Evolutionary conservation across 2,329 filamentous ascomycete species (phyloP).

Genomic region (Pseudogymnoascus sp.): DNA sequence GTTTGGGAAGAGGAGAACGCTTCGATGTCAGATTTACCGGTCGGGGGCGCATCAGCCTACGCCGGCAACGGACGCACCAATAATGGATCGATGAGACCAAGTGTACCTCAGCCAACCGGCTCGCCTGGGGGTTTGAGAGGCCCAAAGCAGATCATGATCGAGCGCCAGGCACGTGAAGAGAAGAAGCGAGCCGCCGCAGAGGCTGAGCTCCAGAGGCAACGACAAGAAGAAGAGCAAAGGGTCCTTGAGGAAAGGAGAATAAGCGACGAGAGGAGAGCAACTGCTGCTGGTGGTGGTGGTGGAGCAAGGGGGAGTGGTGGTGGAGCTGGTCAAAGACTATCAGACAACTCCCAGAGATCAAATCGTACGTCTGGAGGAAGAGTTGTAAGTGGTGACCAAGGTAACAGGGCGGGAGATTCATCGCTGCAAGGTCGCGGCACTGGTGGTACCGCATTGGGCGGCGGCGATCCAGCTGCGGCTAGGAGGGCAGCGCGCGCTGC

Average conservation of each 20-base stretch:
- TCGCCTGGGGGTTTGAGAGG: conserved; percentile 60
- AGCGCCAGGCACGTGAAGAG: conserved; percentile 70
- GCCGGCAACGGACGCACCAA: conserved; percentile 52
- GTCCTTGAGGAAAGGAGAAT: conserved; percentile 46
- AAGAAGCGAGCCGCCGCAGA: conserved; percentile 50
- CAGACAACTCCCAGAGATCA: conserved; percentile 27
- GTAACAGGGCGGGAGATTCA: conserved; percentile 15
- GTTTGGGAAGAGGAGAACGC: conserved; percentile 84
- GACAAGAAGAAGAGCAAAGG: conserved; percentile 49
- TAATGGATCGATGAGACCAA: conserved; percentile 46
- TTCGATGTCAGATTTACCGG: conserved; percentile 78
- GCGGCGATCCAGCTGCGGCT: conserved; percentile 17
- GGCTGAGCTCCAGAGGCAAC: conserved; percentile 35
- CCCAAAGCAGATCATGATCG: conserved; percentile 85
- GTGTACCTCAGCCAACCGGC: conserved; percentile 41
- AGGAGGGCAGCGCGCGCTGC: neutral
- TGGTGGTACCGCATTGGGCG: conserved; percentile 22
- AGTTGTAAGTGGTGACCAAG: conserved; percentile 15
- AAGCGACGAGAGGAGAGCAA: conserved; percentile 51
- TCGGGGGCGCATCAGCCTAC: conserved; percentile 45
- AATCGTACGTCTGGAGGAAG: conserved; percentile 23
- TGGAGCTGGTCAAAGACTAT: conserved; percentile 22
- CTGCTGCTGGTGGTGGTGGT: conserved; percentile 41
- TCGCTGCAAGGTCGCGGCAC: conserved; percentile 24
- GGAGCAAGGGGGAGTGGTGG: conserved; percentile 21